Evolutionary conservation across 73 alveolate species (phyloP).

Genomic region (Blepharisma japonicum): DNA sequence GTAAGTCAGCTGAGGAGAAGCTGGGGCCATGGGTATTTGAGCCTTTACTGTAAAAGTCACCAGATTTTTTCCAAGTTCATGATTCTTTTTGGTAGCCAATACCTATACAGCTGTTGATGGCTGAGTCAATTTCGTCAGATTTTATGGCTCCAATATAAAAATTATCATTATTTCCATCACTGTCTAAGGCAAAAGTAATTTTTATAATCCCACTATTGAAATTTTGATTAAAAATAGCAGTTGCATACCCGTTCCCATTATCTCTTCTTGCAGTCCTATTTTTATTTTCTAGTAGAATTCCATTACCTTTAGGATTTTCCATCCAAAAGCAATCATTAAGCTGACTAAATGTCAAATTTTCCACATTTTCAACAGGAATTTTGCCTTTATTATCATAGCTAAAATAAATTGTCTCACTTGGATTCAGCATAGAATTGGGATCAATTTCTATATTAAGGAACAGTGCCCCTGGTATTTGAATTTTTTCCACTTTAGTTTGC

Average conservation of each 20-base stretch:
- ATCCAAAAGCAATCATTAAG: neutral
- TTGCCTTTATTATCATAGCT: constrained; percentile 14
- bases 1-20: constrained; percentile 22
- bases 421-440: neutral
- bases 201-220: neutral
- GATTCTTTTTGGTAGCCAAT: neutral
- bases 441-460: neutral
- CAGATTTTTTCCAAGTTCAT: constrained; percentile 18
- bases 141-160: constrained; percentile 13
- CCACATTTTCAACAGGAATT: neutral
- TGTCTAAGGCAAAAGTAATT: neutral
- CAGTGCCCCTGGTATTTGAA: neutral
- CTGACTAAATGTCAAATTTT: neutral
- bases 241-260: constrained; percentile 17
- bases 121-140: neutral
- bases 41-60: constrained; percentile 22
- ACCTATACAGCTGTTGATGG: neutral
- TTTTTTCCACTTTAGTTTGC: neutral
- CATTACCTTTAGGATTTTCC: constrained; percentile 27
- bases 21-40: constrained; percentile 1
- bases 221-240: neutral
- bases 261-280: neutral
- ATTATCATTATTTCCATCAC: constrained; percentile 26
- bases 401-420: neutral
- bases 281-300: neutral